Conservation (phyloP, 352 stramenopile species). For the Pythium coloratum region DNA sequence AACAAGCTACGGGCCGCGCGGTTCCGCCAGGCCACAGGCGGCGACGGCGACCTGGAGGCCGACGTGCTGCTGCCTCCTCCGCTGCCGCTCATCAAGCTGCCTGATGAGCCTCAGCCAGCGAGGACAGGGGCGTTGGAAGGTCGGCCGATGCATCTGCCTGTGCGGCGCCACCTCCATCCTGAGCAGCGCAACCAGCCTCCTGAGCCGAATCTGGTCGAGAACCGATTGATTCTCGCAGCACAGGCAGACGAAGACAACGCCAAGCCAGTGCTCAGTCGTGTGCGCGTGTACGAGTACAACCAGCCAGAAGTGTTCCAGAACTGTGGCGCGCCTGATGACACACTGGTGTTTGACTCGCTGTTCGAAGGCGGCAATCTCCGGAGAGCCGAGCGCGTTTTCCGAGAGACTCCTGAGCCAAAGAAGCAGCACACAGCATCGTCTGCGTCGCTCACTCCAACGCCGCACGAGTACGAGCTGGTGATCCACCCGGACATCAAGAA, state of each 20-base stretch:
- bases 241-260: constrained; percentile 39
- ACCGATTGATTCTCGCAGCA: constrained; percentile 32
- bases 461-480: constrained; percentile 69
- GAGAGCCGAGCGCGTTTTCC: constrained; percentile 58
- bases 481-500: constrained; percentile 84
- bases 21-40: constrained; percentile 14
- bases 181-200: constrained; percentile 24
- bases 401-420: constrained; percentile 8
- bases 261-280: constrained; percentile 26
- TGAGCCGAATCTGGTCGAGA: constrained; percentile 55
- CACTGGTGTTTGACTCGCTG: constrained; percentile 69
- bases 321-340: constrained; percentile 42
- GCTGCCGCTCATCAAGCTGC: constrained; percentile 58
- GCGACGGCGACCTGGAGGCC: background rate
- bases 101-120: constrained; percentile 43
- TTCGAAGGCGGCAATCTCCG: constrained; percentile 79
- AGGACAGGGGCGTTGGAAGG: constrained; percentile 40
- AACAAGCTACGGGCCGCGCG: constrained; percentile 21
- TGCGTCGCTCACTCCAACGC: constrained; percentile 20
- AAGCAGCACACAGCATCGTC: background rate
- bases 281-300: constrained; percentile 81
- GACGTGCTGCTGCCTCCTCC: constrained; percentile 55
- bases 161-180: constrained; percentile 40
- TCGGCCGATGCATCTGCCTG: constrained; percentile 45
- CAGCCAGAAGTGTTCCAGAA: constrained; percentile 38